Evolutionary conservation across 163 green algal genomes (phyloP).

Genomic region (Scenedesmus sp.): DNA sequence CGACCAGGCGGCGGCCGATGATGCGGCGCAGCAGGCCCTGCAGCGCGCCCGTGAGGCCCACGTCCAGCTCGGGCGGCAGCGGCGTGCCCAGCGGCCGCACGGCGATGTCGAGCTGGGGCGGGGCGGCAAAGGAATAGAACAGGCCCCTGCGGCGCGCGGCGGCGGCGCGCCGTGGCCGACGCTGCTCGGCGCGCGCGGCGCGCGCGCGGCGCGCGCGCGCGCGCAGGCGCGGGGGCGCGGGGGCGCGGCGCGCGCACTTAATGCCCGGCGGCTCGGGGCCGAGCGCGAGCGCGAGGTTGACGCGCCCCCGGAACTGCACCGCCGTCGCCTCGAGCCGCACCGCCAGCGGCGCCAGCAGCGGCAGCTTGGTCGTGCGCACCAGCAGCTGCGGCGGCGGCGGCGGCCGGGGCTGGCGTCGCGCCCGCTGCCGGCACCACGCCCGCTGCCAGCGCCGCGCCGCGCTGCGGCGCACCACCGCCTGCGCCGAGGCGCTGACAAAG

Average conservation of each 20-base stretch:
- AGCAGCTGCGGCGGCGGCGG: constrained; percentile 43
- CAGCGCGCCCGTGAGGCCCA: not conserved
- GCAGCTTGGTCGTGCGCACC: constrained; percentile 37
- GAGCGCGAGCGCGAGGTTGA: constrained; percentile 56
- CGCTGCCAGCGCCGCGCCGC: too few species aligned
- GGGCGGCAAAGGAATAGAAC: constrained; percentile 43
- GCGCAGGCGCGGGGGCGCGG: not conserved
- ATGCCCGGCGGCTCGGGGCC: constrained; percentile 57
- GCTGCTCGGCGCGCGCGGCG: too few species aligned
- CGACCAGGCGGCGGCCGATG: constrained; percentile 34
- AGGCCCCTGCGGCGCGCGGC: constrained; percentile 45
- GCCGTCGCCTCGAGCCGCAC: constrained; percentile 56
- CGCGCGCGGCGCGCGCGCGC: too few species aligned
- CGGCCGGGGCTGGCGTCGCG: not conserved
- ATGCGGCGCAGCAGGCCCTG: constrained; percentile 18
- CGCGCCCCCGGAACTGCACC: constrained; percentile 43
- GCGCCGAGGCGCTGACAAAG: constrained; percentile 54
- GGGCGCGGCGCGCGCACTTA: not conserved
- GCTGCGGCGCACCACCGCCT: constrained; percentile 50
- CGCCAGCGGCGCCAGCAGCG: constrained; percentile 42
- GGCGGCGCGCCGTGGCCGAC: too few species aligned
- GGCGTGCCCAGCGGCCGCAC: constrained; percentile 38
- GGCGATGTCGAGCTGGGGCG: constrained; percentile 28
- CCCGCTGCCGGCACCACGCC: too few species aligned
- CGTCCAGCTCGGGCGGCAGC: constrained; percentile 21